Percentiles rank a stretch among this genome's conserved stretches.
Conservation (phyloP, 345 rosid species). For the Brassica carinata region DNA sequence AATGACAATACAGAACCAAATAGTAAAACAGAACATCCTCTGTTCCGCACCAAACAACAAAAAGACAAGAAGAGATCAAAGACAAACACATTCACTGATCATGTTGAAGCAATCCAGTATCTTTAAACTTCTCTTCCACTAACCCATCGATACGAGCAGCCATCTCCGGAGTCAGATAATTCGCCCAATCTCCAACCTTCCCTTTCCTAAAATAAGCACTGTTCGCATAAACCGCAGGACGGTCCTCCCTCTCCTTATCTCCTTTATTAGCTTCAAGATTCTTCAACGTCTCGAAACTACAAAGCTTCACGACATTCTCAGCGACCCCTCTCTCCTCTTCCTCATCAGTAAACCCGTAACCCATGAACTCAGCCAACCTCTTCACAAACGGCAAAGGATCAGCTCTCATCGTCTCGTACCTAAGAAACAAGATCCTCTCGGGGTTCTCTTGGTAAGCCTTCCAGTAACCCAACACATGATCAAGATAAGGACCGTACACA, state of each 20-base stretch:
- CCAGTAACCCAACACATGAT: slow-evolving; percentile 44
- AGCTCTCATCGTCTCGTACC: slow-evolving; percentile 44
- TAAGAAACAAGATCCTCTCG: slow-evolving; percentile 37
- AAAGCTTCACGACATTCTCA: slow-evolving; percentile 36
- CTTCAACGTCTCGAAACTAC: slow-evolving; percentile 48
- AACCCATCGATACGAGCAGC: slow-evolving; percentile 39
- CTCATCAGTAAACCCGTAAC: slow-evolving; percentile 34
- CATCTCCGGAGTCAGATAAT: slow-evolving; percentile 47
- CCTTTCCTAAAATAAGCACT: slow-evolving; percentile 45
- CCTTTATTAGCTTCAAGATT: slow-evolving; percentile 46
- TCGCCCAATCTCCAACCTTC: slow-evolving; percentile 48
- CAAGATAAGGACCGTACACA: slow-evolving; percentile 45
- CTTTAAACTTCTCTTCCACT: slow-evolving; percentile 40
- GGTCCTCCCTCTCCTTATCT: slow-evolving; percentile 28
- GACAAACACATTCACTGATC: slow-evolving; percentile 15
- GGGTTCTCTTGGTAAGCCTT: slow-evolving; percentile 37
- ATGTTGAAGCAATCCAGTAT: slow-evolving; percentile 42
- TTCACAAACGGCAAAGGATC: slow-evolving; percentile 40
- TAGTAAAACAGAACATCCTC: slow-evolving; percentile 34
- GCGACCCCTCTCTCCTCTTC: slow-evolving; percentile 41
- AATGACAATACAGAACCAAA: background rate
- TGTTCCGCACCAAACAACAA: slow-evolving; percentile 16
- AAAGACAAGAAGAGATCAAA: background rate
- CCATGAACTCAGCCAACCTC: slow-evolving; percentile 46
- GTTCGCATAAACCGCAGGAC: slow-evolving; percentile 30